These are phyloP conservation scores for Reticulascus tulasneorum DNA, from an alignment of 2,329 filamentous ascomycete species.

Conservation along the genomic window DNA sequence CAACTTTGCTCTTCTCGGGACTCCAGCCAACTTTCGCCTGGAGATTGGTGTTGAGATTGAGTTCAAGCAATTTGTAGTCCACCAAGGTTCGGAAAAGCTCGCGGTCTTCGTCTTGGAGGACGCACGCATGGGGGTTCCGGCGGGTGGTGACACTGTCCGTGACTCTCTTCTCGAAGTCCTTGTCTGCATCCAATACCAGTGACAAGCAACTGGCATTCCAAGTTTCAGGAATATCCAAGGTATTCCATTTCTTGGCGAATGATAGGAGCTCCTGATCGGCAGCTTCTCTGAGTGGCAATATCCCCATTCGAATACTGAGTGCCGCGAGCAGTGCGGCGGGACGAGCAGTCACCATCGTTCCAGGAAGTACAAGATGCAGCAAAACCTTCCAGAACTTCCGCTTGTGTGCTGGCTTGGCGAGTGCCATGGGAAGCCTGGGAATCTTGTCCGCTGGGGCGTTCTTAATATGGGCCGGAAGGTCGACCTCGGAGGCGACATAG, in stretches of 20 bases:
- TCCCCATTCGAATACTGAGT: conserved; percentile 43
- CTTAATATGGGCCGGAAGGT: conserved; percentile 40
- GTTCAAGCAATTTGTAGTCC: conserved; percentile 41
- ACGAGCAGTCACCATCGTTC: conserved; percentile 40
- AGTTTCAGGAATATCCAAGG: conserved; percentile 42
- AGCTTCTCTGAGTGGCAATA: conserved; percentile 32
- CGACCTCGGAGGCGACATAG: conserved; percentile 33
- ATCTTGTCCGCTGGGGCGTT: conserved; percentile 25
- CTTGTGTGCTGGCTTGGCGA: conserved; percentile 29
- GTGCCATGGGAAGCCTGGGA: conserved; percentile 38
- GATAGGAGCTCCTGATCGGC: conserved; percentile 38
- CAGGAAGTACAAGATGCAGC: conserved; percentile 43
- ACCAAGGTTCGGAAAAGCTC: conserved; percentile 40
- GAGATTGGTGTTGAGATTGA: conserved; percentile 41
- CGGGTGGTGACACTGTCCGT: conserved; percentile 16
- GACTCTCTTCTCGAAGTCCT: conserved; percentile 25
- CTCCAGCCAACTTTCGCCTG: conserved; percentile 40
- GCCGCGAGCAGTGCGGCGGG: conserved; percentile 43
- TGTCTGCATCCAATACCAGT: conserved; percentile 44
- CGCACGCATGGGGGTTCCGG: conserved; percentile 6
- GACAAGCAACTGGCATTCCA: conserved; percentile 43
- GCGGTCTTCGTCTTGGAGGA: conserved; percentile 33
- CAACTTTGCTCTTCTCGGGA: conserved; percentile 37
- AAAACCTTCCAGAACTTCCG: conserved; percentile 44
- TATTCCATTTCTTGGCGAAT: conserved; percentile 42